These are phyloP conservation scores for Coniochaeta prunicola DNA, from an alignment of 2,329 filamentous ascomycete genomes.

Conservation along the genomic window DNA sequence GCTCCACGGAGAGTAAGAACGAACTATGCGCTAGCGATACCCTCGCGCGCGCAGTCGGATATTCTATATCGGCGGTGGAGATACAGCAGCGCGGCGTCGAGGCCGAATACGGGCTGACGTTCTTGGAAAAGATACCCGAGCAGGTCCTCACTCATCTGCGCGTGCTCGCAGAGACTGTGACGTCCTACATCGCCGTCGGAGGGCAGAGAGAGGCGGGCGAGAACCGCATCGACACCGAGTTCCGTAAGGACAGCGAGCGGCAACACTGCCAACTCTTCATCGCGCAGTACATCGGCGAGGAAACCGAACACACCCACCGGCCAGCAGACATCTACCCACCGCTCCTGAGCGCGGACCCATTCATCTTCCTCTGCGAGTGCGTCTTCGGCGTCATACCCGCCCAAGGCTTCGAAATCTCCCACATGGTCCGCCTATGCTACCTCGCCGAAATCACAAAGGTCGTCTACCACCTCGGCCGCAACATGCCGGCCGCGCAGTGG, in stretches of 20 bases:
- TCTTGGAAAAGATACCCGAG: constrained; percentile 79
- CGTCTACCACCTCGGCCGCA: constrained; percentile 50
- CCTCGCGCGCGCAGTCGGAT: constrained; percentile 63
- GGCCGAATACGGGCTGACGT: constrained; percentile 62
- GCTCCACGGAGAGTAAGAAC: constrained; percentile 23
- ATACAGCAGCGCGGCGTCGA: constrained; percentile 86
- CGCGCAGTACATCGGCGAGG: constrained; percentile 41
- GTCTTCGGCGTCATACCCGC: constrained; percentile 63
- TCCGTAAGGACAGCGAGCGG: constrained; percentile 57
- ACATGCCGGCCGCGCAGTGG: constrained; percentile 44
- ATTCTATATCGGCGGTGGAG: constrained; percentile 80
- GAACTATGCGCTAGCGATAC: constrained; percentile 50
- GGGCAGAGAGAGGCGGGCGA: constrained; percentile 54
- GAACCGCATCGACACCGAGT: constrained; percentile 59
- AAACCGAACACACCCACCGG: constrained; percentile 29
- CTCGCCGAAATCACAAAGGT: constrained; percentile 86
- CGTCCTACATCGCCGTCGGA: constrained; percentile 75
- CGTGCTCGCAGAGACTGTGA: constrained; percentile 79
- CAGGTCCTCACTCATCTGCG: constrained; percentile 80
- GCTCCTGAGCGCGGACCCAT: constrained; percentile 62
- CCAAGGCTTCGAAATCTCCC: constrained; percentile 65
- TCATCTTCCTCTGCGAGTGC: constrained; percentile 75
- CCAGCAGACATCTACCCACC: constrained; percentile 44
- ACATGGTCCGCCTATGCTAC: constrained; percentile 80
- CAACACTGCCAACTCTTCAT: constrained; percentile 74